Evolutionary conservation across 768 basidiomycete species (phyloP).

Genomic region (Trametes meyenii): DNA sequence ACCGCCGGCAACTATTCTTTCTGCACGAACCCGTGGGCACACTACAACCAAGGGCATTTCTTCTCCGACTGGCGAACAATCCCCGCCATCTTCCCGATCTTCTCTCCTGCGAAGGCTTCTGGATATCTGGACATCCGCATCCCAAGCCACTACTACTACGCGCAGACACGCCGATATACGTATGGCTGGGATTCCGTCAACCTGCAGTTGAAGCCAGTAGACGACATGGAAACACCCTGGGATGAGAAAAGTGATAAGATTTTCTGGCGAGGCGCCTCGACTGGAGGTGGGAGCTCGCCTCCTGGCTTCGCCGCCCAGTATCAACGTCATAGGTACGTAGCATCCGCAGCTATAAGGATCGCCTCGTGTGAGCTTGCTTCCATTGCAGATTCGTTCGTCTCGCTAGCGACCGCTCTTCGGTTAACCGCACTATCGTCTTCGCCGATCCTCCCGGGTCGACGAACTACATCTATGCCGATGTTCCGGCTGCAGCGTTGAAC

Average conservation of each 20-base stretch:
- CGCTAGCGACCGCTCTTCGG: conserved; percentile 58
- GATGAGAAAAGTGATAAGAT: conserved; percentile 83
- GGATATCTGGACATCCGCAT: conserved; percentile 92
- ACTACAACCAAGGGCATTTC: conserved; percentile 90
- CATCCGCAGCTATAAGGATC: conserved; percentile 1
- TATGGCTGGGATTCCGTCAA: conserved; percentile 89
- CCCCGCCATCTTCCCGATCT: conserved; percentile 86
- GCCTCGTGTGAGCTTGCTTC: conserved; percentile 3
- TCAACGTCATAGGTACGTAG: conserved; percentile 76
- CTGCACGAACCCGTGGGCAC: conserved; percentile 81
- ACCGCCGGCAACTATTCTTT: conserved; percentile 76
- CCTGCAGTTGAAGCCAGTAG: conserved; percentile 71
- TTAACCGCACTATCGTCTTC: conserved; percentile 68
- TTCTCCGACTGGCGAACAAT: conserved; percentile 97
- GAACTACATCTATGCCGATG: conserved; percentile 59
- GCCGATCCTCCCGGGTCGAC: conserved; percentile 63
- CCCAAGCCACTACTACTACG: conserved; percentile 96
- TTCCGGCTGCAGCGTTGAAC: conserved; percentile 67
- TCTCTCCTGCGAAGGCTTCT: conserved; percentile 85
- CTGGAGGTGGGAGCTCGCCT: conserved; percentile 89
- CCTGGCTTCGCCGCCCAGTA: conserved; percentile 81
- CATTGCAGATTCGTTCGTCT: conserved; percentile 70
- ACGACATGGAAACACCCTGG: conserved; percentile 88
- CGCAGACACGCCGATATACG: conserved; percentile 77
- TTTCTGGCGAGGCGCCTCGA: conserved; percentile 96